Percentiles rank a stretch among this genome's conserved stretches.
These are phyloP conservation scores for Penicillium soppii DNA, from an alignment of 495 filamentous ascomycete species.

Conservation along the genomic window DNA sequence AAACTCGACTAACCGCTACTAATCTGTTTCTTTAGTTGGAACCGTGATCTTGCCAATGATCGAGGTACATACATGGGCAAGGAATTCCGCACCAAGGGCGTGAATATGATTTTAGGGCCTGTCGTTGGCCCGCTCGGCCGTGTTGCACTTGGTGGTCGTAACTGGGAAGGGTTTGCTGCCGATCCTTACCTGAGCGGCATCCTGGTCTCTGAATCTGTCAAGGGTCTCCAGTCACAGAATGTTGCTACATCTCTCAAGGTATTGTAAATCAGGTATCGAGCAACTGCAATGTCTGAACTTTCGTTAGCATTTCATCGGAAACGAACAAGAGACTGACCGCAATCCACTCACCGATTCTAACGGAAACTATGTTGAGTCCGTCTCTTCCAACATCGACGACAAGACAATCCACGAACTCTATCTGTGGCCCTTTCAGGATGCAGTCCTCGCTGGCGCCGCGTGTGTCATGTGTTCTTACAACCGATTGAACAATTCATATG, in stretches of 20 bases:
- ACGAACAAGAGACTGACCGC: not conserved
- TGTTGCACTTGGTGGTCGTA: constrained; percentile 76
- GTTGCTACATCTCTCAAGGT: constrained; percentile 73
- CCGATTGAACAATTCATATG: constrained; percentile 45
- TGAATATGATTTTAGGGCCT: constrained; percentile 56
- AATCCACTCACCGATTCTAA: not conserved
- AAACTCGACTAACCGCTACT: constrained; percentile 16
- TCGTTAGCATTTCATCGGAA: not conserved
- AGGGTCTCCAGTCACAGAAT: constrained; percentile 66
- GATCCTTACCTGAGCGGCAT: constrained; percentile 70
- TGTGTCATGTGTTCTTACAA: constrained; percentile 40
- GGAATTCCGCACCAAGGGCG: constrained; percentile 58
- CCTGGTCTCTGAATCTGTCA: constrained; percentile 57
- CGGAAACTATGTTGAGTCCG: not conserved
- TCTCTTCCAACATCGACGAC: constrained; percentile 34
- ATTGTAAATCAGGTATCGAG: constrained; percentile 13
- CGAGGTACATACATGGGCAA: constrained; percentile 53
- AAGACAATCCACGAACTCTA: constrained; percentile 23
- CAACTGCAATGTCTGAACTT: not conserved
- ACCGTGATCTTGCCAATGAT: constrained; percentile 48
- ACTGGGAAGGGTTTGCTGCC: constrained; percentile 79
- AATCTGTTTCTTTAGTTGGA: constrained; percentile 48
- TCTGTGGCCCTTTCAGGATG: constrained; percentile 51
- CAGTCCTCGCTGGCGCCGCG: constrained; percentile 47
- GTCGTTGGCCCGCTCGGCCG: constrained; percentile 72